A percentile compares a stretch with the other conserved stretches of the same genome.
phyloP scores from a whole-genome alignment of 2,329 filamentous ascomycete genomes.

The Piedraia hortae region DNA sequence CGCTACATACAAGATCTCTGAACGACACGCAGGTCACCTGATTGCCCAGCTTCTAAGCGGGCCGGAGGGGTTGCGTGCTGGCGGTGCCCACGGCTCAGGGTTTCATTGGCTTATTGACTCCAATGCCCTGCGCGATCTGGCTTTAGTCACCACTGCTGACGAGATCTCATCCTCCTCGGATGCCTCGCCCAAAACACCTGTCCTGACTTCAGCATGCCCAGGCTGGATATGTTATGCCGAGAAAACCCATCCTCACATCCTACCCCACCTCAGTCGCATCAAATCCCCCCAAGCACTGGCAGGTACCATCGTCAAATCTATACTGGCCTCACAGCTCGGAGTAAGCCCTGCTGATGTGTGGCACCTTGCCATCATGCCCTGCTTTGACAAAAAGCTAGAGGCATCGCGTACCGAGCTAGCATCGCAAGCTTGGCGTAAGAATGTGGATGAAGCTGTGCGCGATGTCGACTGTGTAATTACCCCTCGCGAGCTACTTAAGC shows the following conservation, averaged over 20 bases:
- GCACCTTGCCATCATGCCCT: slow-evolving; percentile 92
- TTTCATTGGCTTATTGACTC: slow-evolving; percentile 86
- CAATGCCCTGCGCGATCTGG: slow-evolving; percentile 54
- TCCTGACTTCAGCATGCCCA: slow-evolving; percentile 73
- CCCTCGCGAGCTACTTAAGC: slow-evolving; percentile 73
- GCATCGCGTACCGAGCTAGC: slow-evolving; percentile 83
- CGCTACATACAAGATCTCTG: slow-evolving; percentile 49
- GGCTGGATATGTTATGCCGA: slow-evolving; percentile 98
- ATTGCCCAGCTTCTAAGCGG: slow-evolving; percentile 55
- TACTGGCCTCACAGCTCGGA: slow-evolving; percentile 42
- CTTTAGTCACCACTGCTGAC: slow-evolving; percentile 34
- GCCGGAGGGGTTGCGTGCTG: slow-evolving; percentile 35
- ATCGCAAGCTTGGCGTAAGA: slow-evolving; percentile 12
- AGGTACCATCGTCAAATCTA: slow-evolving; percentile 71
- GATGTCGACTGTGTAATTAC: slow-evolving; percentile 98
- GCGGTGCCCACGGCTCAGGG: slow-evolving; percentile 43
- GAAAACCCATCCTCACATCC: slow-evolving; percentile 82
- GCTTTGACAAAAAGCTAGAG: slow-evolving; percentile 97
- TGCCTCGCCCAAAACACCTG: slow-evolving; percentile 24
- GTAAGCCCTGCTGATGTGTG: slow-evolving; percentile 61
- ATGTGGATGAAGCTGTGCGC: slow-evolving; percentile 29
- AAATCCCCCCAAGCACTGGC: slow-evolving; percentile 87
- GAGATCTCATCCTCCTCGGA: slow-evolving; percentile 16
- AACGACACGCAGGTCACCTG: slow-evolving; percentile 51
- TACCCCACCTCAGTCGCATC: slow-evolving; percentile 68